A percentile compares a stretch with the other conserved stretches of the same genome.
Conservation (phyloP, 495 filamentous ascomycete genomes). For the Aspergillus coremiiformis region DNA sequence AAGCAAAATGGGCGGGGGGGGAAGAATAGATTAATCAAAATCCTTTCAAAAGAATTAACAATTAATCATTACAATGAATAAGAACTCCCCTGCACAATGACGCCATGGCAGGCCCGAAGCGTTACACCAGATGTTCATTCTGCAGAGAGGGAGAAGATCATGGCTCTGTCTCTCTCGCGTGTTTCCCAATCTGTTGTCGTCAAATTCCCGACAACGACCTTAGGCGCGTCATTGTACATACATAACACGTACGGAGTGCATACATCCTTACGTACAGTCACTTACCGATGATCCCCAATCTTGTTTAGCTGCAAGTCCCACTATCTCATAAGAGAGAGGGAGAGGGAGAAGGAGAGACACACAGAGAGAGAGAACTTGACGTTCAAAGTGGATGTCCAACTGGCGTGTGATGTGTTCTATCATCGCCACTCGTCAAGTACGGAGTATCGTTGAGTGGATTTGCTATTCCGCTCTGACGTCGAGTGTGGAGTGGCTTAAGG, state of each 20-base stretch:
- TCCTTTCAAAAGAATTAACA: too few relatives aligned
- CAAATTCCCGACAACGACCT: not conserved
- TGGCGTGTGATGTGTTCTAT: not conserved
- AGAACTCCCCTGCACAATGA: constrained; percentile 26
- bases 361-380: too few relatives aligned
- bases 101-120: constrained; percentile 13
- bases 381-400: not conserved
- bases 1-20: not conserved
- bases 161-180: constrained; percentile 9
- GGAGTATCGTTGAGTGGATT: too few relatives aligned
- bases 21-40: not conserved
- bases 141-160: constrained; percentile 16
- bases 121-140: constrained; percentile 5
- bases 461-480: too few relatives aligned
- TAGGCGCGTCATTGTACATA: constrained; percentile 1
- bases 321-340: too few relatives aligned
- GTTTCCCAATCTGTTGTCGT: not conserved
- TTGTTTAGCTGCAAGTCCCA: not conserved
- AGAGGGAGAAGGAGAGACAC: too few relatives aligned
- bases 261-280: not conserved
- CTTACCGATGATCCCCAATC: too few relatives aligned
- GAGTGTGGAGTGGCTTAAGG: too few relatives aligned
- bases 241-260: not conserved
- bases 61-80: too few relatives aligned
- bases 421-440: not conserved